phyloP scores from a whole-genome alignment of 2,329 filamentous ascomycete genomes.

The Apiospora hydei region DNA sequence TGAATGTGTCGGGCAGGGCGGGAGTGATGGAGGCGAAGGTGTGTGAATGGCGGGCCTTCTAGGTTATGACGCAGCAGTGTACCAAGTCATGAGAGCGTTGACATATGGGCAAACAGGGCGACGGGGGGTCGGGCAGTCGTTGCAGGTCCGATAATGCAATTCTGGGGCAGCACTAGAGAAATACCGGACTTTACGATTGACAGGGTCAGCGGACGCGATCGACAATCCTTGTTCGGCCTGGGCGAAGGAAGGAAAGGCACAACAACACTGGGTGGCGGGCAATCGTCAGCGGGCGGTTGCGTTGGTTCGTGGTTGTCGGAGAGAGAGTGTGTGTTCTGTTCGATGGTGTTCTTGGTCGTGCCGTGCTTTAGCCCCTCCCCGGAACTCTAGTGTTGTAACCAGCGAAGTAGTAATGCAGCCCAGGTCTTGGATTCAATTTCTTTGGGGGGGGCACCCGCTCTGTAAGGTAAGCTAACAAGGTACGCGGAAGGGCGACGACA shows the following conservation, averaged over 20 bases:
- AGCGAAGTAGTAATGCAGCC: slow-evolving; percentile 16
- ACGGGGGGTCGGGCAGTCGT: slow-evolving; percentile 18
- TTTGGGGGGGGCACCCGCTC: slow-evolving; percentile 18
- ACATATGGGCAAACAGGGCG: slow-evolving; percentile 19
- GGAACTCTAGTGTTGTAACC: slow-evolving; percentile 22
- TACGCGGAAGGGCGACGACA: slow-evolving; percentile 18
- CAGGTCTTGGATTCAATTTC: slow-evolving; percentile 19
- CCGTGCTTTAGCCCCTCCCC: slow-evolving; percentile 24
- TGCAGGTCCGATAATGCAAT: slow-evolving; percentile 20
- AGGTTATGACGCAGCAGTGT: slow-evolving; percentile 23
- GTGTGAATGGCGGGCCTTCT: slow-evolving; percentile 24
- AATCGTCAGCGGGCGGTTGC: slow-evolving; percentile 12
- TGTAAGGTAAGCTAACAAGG: slow-evolving; percentile 4
- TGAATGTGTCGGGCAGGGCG: slow-evolving; percentile 31
- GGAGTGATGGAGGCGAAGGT: slow-evolving; percentile 26
- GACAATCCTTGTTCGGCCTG: slow-evolving; percentile 18
- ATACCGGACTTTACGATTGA: not conserved
- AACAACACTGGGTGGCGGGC: slow-evolving; percentile 17
- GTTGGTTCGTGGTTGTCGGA: slow-evolving; percentile 12
- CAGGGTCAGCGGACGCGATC: slow-evolving; percentile 20
- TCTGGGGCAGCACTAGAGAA: not conserved
- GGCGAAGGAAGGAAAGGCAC: slow-evolving; percentile 17
- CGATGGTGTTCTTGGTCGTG: slow-evolving; percentile 20
- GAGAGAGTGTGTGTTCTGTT: slow-evolving; percentile 22
- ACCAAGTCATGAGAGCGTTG: slow-evolving; percentile 22